Evolutionary conservation across 2,329 filamentous ascomycete species (phyloP).

Genomic region (Colletotrichum sp.): DNA sequence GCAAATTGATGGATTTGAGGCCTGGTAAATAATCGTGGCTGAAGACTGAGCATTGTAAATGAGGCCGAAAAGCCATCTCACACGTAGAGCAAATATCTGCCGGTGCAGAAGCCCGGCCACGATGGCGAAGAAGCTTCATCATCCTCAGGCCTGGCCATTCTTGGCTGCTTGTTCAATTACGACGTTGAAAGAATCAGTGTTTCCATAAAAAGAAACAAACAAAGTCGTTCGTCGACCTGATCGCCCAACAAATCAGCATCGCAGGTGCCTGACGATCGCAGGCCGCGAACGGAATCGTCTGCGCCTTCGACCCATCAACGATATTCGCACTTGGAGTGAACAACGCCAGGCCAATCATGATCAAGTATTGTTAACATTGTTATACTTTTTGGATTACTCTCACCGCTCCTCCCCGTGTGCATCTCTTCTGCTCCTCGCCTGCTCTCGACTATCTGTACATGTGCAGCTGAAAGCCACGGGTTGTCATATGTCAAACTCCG

Average conservation of each 20-base stretch:
- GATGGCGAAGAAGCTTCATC: neutral
- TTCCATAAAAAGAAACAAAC: neutral
- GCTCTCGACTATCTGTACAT: neutral
- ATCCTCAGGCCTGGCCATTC: neutral
- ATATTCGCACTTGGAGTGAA: fast-evolving
- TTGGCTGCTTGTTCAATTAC: neutral
- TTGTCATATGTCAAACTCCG: neutral
- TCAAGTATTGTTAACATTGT: neutral
- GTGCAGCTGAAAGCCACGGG: neutral
- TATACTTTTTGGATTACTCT: neutral
- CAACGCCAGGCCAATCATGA: neutral
- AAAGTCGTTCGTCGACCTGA: neutral
- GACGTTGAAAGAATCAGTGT: neutral
- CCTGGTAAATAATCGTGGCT: neutral
- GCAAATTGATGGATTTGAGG: neutral
- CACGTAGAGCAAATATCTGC: neutral
- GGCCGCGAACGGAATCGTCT: neutral
- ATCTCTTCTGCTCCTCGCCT: neutral
- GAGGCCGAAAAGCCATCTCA: neutral
- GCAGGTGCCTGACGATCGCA: neutral
- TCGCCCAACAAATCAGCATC: neutral
- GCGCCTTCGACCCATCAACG: neutral
- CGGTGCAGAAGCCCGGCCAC: neutral
- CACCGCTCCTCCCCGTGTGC: neutral
- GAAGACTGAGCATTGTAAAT: neutral